Base-by-base conservation (phyloP, 371 early-diverging fungal genomes). In the Mucor irregularis region DNA sequence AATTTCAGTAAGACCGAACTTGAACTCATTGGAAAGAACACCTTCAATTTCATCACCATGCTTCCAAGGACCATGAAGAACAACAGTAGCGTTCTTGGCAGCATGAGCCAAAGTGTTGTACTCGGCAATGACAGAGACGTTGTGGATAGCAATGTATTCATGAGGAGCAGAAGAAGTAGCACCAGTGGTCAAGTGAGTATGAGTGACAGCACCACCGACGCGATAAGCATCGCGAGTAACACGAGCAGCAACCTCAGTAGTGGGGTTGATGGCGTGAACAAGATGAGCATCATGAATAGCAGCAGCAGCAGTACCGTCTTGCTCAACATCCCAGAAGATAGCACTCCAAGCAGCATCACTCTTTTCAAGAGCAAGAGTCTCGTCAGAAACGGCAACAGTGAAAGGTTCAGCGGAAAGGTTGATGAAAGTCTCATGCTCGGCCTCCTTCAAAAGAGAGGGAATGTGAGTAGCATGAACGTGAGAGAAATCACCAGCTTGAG, bases 1-100 rank as follows among this genome's bases (percentile, higher is more conserved):
- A 33, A 86, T 59, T 56, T 85, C 71, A 16, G 83, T 81, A 50
- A 84, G 66, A 16, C 70, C 77, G 42, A 80, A 74, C 62, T 83
- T 84, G 74, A 88, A 86, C n/a, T 82, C 85, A 19, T 79, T 80
- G 1, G 90, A 82, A 37, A 91, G 69, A 49, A 86, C 85, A 21
- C 75, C 69, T 52, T 87, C 86, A 19, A 91, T 56, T 28, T 91
- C 90, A 39, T 84, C 89, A 34, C 79, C 82, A 14, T 76, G 81
- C 40, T 68, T 70, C 87, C 84, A 86, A 10, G 82, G 74, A 26
- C 89, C 76, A 66, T 91, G 88, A 46, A 92, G 45, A 17, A 92
- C 61, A 8, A 92, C 71, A 4, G 65, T 69, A 2, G 85, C 87
- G 28, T 78, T 78, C 29, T 71, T 62, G 56, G 73, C 74, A 30